These are phyloP conservation scores for Cubamyces sp. DNA, from an alignment of 768 basidiomycete genomes.

Conservation along the genomic window DNA sequence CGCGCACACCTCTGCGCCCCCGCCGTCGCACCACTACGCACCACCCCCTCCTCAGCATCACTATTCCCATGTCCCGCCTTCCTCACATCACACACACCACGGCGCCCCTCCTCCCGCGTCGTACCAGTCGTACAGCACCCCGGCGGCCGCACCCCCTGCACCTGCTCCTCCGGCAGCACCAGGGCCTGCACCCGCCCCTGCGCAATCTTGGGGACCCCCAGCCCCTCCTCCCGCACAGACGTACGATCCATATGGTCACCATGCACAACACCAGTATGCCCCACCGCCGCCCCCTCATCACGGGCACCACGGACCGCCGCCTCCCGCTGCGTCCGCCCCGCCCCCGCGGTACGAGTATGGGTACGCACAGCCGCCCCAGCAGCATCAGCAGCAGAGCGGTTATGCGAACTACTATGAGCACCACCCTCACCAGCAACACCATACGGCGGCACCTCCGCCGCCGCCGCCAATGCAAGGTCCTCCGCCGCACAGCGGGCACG, in stretches of 20 bases:
- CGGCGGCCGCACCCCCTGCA: slow-evolving; percentile 21
- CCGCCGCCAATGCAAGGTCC: slow-evolving; percentile 37
- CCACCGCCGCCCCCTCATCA: slow-evolving; percentile 29
- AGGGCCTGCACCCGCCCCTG: slow-evolving; percentile 25
- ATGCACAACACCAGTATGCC: slow-evolving; percentile 32
- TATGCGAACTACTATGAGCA: slow-evolving; percentile 29
- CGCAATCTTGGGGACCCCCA: slow-evolving; percentile 20
- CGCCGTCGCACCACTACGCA: slow-evolving; percentile 32
- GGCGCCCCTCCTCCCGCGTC: slow-evolving; percentile 19
- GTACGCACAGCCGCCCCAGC: slow-evolving; percentile 26
- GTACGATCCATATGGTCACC: slow-evolving; percentile 37
- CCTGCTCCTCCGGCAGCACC: slow-evolving; percentile 15
- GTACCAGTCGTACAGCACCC: slow-evolving; percentile 25
- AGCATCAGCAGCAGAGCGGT: slow-evolving; percentile 15
- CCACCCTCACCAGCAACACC: slow-evolving; percentile 28
- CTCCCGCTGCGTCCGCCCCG: slow-evolving; percentile 26
- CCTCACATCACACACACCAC: slow-evolving; percentile 22
- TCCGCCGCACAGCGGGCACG: slow-evolving; percentile 27
- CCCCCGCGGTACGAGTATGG: slow-evolving; percentile 23
- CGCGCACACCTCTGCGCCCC: slow-evolving; percentile 23
- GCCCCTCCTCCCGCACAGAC: slow-evolving; percentile 15
- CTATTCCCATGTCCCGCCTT: slow-evolving; percentile 29
- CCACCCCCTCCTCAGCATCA: slow-evolving; percentile 33
- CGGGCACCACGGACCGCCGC: slow-evolving; percentile 30
- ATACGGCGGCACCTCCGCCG: slow-evolving; percentile 28